phyloP scores from a whole-genome alignment of 106 monocot species.

The Posidonia australis region DNA sequence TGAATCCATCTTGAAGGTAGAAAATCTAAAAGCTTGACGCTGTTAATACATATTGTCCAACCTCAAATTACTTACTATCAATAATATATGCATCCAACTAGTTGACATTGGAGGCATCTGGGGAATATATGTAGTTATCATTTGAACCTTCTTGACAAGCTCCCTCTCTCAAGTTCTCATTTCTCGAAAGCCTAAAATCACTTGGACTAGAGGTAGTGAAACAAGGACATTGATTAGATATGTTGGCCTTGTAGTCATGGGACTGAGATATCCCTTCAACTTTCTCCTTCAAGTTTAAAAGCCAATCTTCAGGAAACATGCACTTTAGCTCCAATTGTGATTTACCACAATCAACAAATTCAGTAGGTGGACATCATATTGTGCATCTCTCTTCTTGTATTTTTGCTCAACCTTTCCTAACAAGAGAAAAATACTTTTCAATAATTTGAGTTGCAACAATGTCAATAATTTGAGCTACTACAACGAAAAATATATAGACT shows the following conservation, averaged over 20 bases:
- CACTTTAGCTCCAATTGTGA: constrained; percentile 19
- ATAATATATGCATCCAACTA: too few relatives aligned
- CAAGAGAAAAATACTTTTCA: too few relatives aligned
- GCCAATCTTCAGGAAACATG: constrained; percentile 19
- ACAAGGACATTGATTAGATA: constrained; percentile 8
- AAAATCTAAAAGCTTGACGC: too few relatives aligned
- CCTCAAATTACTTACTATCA: too few relatives aligned
- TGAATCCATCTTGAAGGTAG: too few relatives aligned
- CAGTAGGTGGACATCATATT: constrained; percentile 25
- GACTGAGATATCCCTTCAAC: constrained; percentile 6
- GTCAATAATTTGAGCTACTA: too few relatives aligned
- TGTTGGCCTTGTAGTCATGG: neutral
- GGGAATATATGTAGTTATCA: constrained; percentile 58
- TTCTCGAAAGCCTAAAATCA: neutral
- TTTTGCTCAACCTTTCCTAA: too few relatives aligned
- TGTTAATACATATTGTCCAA: too few relatives aligned
- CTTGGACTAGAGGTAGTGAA: neutral
- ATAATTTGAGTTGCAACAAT: too few relatives aligned
- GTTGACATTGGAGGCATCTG: constrained; percentile 24
- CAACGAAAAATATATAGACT: too few relatives aligned
- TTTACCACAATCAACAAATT: constrained; percentile 31
- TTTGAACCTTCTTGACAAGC: constrained; percentile 30
- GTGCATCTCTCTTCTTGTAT: too few relatives aligned
- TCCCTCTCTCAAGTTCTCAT: constrained; percentile 13
- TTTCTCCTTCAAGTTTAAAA: constrained; percentile 12